These are phyloP conservation scores for Microglena sp. DNA, from an alignment of 139 green algal genomes.

Conservation along the genomic window DNA sequence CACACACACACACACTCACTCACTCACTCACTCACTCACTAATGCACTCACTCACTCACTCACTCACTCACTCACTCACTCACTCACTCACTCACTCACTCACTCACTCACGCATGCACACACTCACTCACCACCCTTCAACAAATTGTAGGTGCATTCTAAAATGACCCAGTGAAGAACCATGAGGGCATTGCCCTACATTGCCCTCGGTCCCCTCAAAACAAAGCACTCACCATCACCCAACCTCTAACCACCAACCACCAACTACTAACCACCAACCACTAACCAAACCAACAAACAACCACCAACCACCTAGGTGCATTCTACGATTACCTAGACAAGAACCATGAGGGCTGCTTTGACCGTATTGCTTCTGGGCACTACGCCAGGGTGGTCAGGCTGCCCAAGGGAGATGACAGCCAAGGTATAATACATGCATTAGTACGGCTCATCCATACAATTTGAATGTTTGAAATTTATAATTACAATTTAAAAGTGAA, in stretches of 20 bases:
- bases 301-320: constrained; percentile 89
- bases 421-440: neutral
- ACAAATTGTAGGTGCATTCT: constrained; percentile 81
- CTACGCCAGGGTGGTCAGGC: constrained; percentile 25
- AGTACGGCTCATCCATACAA: neutral
- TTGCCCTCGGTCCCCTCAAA: too few species aligned
- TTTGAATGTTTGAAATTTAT: too few species aligned
- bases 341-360: constrained; percentile 18
- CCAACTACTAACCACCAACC: too few species aligned
- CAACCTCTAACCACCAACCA: too few species aligned
- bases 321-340: constrained; percentile 76
- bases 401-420: neutral
- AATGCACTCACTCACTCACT: neutral
- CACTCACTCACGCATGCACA: neutral
- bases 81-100: neutral
- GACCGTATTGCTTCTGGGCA: constrained; percentile 27
- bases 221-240: too few species aligned
- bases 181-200: too few species aligned
- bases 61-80: neutral
- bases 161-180: constrained; percentile 56
- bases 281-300: too few species aligned
- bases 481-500: too few species aligned
- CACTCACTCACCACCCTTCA: neutral
- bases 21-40: neutral
- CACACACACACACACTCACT: neutral